Evolutionary conservation across 345 rosid genomes (phyloP).

Genomic region (Pistacia vera): DNA sequence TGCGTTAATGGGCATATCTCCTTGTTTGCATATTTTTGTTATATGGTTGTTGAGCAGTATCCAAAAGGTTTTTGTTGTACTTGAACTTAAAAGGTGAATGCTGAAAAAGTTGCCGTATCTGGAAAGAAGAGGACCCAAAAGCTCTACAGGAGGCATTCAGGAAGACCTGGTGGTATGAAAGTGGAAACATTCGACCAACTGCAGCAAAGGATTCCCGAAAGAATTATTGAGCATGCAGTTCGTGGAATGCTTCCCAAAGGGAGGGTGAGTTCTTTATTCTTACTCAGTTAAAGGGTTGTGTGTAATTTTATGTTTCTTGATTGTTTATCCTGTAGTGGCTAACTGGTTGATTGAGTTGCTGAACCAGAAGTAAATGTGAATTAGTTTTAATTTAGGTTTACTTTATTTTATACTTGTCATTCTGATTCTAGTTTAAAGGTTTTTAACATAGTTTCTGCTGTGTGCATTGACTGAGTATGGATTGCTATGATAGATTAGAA

Average conservation of each 20-base stretch:
- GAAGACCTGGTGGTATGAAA: slow-evolving; percentile 98
- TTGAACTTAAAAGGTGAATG: slow-evolving; percentile 67
- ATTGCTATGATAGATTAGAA: background rate
- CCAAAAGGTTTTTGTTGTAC: slow-evolving; percentile 5
- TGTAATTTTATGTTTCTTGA: background rate
- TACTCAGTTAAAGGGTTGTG: slow-evolving; percentile 4
- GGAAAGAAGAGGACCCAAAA: slow-evolving; percentile 94
- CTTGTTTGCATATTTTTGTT: background rate
- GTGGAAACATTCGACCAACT: slow-evolving; percentile 88
- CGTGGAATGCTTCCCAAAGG: slow-evolving; percentile 99
- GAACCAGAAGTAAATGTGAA: background rate
- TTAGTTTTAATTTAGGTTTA: background rate
- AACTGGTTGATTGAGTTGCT: background rate
- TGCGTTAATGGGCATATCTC: background rate
- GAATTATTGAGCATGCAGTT: slow-evolving; percentile 97
- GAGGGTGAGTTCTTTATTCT: slow-evolving; percentile 58
- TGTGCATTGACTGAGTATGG: background rate
- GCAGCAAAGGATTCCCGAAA: slow-evolving; percentile 93
- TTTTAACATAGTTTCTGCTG: background rate
- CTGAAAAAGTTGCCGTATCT: slow-evolving; percentile 94
- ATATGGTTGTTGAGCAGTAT: slow-evolving; percentile 9
- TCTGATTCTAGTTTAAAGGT: no score
- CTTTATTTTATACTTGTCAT: background rate
- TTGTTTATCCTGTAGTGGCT: background rate
- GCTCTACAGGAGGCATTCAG: slow-evolving; percentile 97